Evolutionary conservation across 2,329 filamentous ascomycete genomes (phyloP), one percentile per base, ranked within the genome.

Genomic region (Ceratocystiopsis minuta): DNA sequence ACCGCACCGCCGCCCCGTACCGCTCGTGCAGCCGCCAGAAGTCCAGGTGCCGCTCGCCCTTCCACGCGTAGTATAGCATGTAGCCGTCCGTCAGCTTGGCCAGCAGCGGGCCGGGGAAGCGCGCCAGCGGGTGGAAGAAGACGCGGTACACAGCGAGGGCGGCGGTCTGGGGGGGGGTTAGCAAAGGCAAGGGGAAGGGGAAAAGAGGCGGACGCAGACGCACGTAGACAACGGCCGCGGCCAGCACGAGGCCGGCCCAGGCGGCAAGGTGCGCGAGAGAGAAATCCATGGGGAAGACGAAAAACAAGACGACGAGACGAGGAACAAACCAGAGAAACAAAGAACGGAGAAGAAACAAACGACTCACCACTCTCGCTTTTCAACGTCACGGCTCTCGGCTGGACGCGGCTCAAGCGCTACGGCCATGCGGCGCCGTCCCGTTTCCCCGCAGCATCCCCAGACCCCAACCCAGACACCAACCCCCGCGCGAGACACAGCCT

Each of bases 1-100:
- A 82, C 24, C 84, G 80, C n/a, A 88, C 79, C 40, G 75, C 57
- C n/a, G 65, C 57, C 65, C 80, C 81, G 52, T 92, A 86, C 54
- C 69, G 67, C 50, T 77, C 62, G 56, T 92, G 84, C 50, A 78
- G 65, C 28, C 69, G 65, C 62, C 76, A 76, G 52, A 85, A 77
- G 53, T 80, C 74, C 16, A 87, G 67, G 54, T 87, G 81, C 1
- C 80, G 70, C 49, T 81, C 76, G 41, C 81, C 82, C 52, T 73
- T 78, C 59, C 76, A 81, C 38, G 80, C 79, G 50, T 85, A 76
- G 56, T 82, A 87, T 28, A 80, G 68, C 54, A 77, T 72, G 51
- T 78, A 70, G 48, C 62, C 70, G 51, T 75, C 67, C n/a, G 75
- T 75, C 49, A 79, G 57, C 52, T 72, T 77, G 44, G 72, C 74